phyloP scores from a whole-genome alignment of 2,329 filamentous ascomycete genomes.

The Mariannaea elegans region DNA sequence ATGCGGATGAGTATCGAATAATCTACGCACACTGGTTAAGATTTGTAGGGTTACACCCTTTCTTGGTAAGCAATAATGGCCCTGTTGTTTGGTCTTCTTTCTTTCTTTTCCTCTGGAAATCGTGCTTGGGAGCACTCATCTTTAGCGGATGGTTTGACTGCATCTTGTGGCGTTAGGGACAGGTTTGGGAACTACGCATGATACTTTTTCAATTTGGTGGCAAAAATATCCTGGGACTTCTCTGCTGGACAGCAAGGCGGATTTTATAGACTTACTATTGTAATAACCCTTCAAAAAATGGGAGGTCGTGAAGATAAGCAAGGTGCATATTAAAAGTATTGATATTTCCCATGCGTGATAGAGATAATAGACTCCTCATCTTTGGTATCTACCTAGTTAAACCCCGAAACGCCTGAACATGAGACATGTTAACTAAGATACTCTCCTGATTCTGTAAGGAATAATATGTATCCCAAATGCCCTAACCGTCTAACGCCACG shows the following conservation, averaged over 20 bases:
- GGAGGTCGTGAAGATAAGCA: background rate
- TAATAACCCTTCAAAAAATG: slow-evolving; percentile 23
- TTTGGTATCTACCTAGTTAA: slow-evolving; percentile 35
- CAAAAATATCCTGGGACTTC: background rate
- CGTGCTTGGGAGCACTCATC: background rate
- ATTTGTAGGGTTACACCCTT: background rate
- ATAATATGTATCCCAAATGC: slow-evolving; percentile 22
- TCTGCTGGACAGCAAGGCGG: slow-evolving; percentile 2
- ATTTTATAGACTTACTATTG: slow-evolving; percentile 5
- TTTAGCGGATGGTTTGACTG: slow-evolving; percentile 15
- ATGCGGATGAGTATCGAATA: slow-evolving; percentile 98
- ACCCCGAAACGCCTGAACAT: slow-evolving; percentile 34
- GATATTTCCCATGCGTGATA: slow-evolving; percentile 21
- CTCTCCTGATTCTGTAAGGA: slow-evolving; percentile 13
- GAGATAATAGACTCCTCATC: slow-evolving; percentile 22
- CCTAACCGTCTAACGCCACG: slow-evolving; percentile 33
- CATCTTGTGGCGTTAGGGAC: slow-evolving; percentile 34
- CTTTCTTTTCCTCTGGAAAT: background rate
- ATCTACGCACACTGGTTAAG: background rate
- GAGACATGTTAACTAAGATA: slow-evolving; percentile 11
- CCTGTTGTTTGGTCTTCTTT: background rate
- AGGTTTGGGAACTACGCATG: slow-evolving; percentile 21
- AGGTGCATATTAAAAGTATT: background rate
- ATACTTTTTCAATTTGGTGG: background rate
- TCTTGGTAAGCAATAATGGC: background rate